A percentile compares a stretch with the other conserved stretches of the same genome.
These are phyloP conservation scores for Pestalotiopsis fici DNA, from an alignment of 2,329 filamentous ascomycete species.

Conservation along the genomic window DNA sequence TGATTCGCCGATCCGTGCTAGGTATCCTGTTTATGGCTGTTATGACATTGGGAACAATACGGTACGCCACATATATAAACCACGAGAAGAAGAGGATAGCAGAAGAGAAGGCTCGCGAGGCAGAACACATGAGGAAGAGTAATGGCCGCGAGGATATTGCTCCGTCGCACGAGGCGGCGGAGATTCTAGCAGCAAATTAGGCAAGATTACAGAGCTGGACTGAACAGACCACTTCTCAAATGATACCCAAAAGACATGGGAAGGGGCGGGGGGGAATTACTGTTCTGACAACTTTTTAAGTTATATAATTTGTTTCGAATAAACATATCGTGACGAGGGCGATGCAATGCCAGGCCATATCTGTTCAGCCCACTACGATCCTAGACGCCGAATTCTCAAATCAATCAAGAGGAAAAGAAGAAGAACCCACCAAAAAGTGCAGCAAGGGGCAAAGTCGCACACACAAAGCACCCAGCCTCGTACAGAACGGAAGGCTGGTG, in stretches of 20 bases:
- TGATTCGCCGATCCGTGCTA: slow-evolving; percentile 63
- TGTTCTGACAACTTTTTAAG: slow-evolving; percentile 9
- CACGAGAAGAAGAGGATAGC: slow-evolving; percentile 51
- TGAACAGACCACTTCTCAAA: slow-evolving; percentile 10
- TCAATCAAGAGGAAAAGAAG: neutral
- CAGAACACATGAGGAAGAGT: slow-evolving; percentile 42
- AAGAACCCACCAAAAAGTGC: neutral
- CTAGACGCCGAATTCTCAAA: neutral
- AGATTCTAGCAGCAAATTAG: slow-evolving; percentile 59
- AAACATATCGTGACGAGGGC: neutral
- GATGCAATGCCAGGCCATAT: neutral
- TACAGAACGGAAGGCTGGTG: neutral
- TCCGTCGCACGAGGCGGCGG: slow-evolving; percentile 52
- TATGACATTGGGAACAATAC: slow-evolving; percentile 58
- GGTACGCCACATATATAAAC: slow-evolving; percentile 59
- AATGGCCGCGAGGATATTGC: slow-evolving; percentile 48
- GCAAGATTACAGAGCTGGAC: neutral
- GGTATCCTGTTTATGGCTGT: slow-evolving; percentile 69
- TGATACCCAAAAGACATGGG: slow-evolving; percentile 26
- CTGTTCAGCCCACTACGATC: neutral
- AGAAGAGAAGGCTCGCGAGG: slow-evolving; percentile 42
- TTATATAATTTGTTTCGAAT: neutral
- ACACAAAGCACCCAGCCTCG: neutral
- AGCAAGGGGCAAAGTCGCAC: neutral
- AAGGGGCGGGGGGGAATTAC: slow-evolving; percentile 12